phyloP scores from a whole-genome alignment of 257 asterid species.

The Eustoma russellianum region DNA sequence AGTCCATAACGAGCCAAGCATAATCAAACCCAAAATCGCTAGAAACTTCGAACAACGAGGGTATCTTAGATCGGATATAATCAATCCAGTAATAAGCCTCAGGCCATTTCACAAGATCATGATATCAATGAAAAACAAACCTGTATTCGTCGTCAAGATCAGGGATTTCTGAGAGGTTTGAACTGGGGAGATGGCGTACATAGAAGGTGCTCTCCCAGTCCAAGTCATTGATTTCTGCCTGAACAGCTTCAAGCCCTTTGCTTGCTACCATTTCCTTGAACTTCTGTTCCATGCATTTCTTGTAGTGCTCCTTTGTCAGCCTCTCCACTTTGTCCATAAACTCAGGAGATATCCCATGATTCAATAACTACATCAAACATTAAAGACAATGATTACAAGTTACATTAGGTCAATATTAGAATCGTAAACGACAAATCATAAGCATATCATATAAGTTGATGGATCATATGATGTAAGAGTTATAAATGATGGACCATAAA shows the following conservation, averaged over 20 bases:
- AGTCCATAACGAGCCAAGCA: no score
- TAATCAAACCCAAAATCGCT: no score
- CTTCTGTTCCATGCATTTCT: slow-evolving; percentile 33
- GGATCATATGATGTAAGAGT: no score
- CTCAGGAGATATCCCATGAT: slow-evolving; percentile 56
- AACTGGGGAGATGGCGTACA: slow-evolving; percentile 11
- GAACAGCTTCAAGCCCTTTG: slow-evolving; percentile 23
- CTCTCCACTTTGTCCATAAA: slow-evolving; percentile 50
- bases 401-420: no score
- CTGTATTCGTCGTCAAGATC: slow-evolving; percentile 19
- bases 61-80: no score
- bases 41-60: no score
- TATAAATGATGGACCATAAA: no score
- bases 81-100: no score
- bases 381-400: neutral
- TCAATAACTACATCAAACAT: slow-evolving; percentile 29
- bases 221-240: slow-evolving; percentile 19
- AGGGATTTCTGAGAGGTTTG: slow-evolving; percentile 13
- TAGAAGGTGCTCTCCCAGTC: slow-evolving; percentile 45
- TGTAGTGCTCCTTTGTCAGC: slow-evolving; percentile 50
- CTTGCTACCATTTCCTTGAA: slow-evolving; percentile 38
- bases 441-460: no score
- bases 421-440: no score
- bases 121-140: neutral
- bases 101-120: no score